Evolutionary conservation across 805 yeast genomes (phyloP).

Genomic region (Peterozyma xylosa): DNA sequence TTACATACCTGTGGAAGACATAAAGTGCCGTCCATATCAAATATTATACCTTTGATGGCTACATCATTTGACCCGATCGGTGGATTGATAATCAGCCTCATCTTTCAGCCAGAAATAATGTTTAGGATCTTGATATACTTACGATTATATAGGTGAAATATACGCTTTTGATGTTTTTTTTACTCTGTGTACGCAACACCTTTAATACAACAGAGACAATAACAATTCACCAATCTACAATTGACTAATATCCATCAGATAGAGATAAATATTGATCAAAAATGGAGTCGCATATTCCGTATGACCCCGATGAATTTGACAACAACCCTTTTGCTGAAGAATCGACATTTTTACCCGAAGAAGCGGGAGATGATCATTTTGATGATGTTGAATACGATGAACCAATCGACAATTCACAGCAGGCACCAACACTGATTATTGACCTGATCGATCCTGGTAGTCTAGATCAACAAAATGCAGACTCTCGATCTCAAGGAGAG

Average conservation of each 20-base stretch:
- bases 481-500: neutral
- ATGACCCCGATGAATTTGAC: conserved; percentile 45
- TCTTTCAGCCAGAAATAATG: neutral
- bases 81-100: conserved; percentile 17
- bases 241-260: neutral
- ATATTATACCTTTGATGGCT: conserved; percentile 45
- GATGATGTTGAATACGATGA: neutral
- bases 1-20: conserved; percentile 47
- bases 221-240: neutral
- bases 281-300: conserved; percentile 29
- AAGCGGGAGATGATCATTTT: conserved; percentile 2
- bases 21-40: conserved; percentile 79
- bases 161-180: too few species aligned
- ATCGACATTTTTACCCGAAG: conserved; percentile 5
- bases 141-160: too few species aligned
- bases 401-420: conserved; percentile 3
- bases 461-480: neutral
- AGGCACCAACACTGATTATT: conserved; percentile 6
- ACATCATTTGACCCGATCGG: conserved; percentile 14
- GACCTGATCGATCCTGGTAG: neutral
- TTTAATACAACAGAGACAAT: neutral
- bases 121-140: too few species aligned
- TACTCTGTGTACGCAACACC: too few species aligned
- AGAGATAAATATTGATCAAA: neutral
- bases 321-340: conserved; percentile 56